Conservation (phyloP, 768 basidiomycete genomes). For the Mycena epipterygia region DNA sequence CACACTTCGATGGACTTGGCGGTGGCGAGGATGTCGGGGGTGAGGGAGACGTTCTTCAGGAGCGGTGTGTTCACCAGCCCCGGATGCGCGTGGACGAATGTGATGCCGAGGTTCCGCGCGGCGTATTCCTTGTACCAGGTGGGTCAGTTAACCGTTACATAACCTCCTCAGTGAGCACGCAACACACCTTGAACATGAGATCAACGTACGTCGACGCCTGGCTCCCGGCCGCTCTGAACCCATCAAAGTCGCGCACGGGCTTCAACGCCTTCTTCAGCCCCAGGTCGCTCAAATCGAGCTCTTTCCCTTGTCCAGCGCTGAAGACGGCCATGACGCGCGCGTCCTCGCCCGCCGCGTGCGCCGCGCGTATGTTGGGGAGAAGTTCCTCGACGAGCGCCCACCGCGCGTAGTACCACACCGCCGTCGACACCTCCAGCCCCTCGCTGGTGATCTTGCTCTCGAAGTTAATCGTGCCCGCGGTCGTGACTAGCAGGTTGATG, state of each 20-base stretch:
- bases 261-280: conserved; percentile 42
- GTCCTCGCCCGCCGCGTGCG: conserved; percentile 51
- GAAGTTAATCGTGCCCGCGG: conserved; percentile 43
- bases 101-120: conserved; percentile 10
- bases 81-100: conserved; percentile 13
- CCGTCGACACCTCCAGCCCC: conserved; percentile 51
- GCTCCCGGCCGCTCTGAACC: conserved; percentile 8
- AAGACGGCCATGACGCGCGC: conserved; percentile 51
- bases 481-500: conserved; percentile 52
- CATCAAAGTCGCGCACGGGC: conserved; percentile 12
- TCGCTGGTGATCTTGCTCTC: conserved; percentile 32
- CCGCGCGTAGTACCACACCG: conserved; percentile 52
- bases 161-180: conserved; percentile 16
- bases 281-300: conserved; percentile 45
- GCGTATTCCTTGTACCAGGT: conserved; percentile 14
- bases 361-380: conserved; percentile 46
- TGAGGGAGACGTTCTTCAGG: conserved; percentile 10
- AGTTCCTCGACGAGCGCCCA: conserved; percentile 53
- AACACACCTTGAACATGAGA: conserved; percentile 24
- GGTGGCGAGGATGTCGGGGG: conserved; percentile 2
- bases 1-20: conserved; percentile 13
- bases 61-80: conserved; percentile 18
- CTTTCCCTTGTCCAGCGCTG: conserved; percentile 43
- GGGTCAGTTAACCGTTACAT: conserved; percentile 13
- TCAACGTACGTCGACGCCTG: conserved; percentile 18